phyloP scores from a whole-genome alignment of 441 rosid species.

The Capsella rubella region DNA sequence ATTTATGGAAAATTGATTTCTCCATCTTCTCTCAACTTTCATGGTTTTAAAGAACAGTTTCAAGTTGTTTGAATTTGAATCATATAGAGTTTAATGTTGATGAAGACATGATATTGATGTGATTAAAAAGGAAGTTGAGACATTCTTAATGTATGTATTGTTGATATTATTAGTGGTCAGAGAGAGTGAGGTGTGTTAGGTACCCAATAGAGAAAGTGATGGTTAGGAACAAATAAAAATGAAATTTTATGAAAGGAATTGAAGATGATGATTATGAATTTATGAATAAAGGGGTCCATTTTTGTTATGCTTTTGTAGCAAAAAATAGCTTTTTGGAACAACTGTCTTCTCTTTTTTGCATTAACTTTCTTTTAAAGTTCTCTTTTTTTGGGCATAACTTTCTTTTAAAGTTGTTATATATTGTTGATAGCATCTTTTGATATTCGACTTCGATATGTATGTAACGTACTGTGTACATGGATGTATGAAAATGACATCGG shows the following conservation, averaged over 20 bases:
- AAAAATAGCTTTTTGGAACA: constrained; percentile 17
- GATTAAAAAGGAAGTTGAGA: neutral
- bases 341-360: constrained; percentile 20
- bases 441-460: neutral
- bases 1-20: neutral
- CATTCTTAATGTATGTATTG: constrained; percentile 31
- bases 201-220: constrained; percentile 35
- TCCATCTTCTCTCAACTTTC: neutral
- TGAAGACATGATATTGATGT: constrained; percentile 15
- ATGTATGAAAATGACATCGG: constrained; percentile 4
- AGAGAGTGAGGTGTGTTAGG: constrained; percentile 36
- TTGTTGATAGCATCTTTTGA: constrained; percentile 36
- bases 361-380: constrained; percentile 31
- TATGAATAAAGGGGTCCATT: constrained; percentile 31
- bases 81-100: neutral
- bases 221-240: constrained; percentile 21
- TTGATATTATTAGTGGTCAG: constrained; percentile 32
- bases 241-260: constrained; percentile 29
- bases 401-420: constrained; percentile 25
- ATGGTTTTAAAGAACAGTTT: constrained; percentile 3
- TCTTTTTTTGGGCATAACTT: constrained; percentile 7
- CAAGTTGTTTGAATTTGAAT: constrained; percentile 20
- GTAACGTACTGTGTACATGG: neutral
- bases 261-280: constrained; percentile 28
- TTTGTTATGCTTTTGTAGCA: constrained; percentile 21